These are phyloP conservation scores for Saccharomycopsis sp. DNA, from an alignment of 805 yeast genomes.

Conservation along the genomic window DNA sequence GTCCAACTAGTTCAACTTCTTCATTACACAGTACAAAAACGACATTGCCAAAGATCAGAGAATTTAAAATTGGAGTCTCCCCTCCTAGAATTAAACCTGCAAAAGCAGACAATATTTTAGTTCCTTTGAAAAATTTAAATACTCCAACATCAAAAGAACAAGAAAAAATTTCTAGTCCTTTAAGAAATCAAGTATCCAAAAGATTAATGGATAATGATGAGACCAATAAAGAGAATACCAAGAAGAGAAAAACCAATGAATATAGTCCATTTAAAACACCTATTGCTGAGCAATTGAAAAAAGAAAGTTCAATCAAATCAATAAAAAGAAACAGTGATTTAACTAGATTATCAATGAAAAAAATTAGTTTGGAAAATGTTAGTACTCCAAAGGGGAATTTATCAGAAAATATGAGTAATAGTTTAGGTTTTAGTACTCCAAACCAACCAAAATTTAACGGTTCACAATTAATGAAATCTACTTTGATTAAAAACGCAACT, in stretches of 20 bases:
- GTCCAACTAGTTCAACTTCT: too few species aligned
- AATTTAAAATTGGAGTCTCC: too few species aligned
- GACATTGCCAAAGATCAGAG: too few species aligned
- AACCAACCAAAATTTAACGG: conserved; percentile 7
- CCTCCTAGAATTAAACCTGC: too few species aligned
- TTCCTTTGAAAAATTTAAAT: too few species aligned
- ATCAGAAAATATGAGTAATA: neutral
- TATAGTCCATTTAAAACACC: conserved; percentile 4
- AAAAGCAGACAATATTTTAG: too few species aligned
- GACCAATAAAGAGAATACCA: too few species aligned
- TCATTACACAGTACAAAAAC: too few species aligned
- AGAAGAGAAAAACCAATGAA: too few species aligned
- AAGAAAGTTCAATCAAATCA: conserved; percentile 4
- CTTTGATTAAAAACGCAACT: conserved; percentile 14
- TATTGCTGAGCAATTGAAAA: conserved; percentile 4
- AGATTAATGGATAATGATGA: too few species aligned
- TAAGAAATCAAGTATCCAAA: too few species aligned
- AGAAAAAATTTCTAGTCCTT: conserved; percentile 1
- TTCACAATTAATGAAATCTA: conserved; percentile 16
- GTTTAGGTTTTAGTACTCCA: neutral
- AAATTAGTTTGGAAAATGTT: neutral
- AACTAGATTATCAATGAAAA: conserved; percentile 8
- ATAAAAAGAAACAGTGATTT: conserved; percentile 16
- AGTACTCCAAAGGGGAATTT: neutral
- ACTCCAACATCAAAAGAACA: too few species aligned